Percentiles rank a stretch among this genome's conserved stretches.
Evolutionary conservation across 139 green algal genomes (phyloP).

Genomic region (Medakamo hakoo): DNA sequence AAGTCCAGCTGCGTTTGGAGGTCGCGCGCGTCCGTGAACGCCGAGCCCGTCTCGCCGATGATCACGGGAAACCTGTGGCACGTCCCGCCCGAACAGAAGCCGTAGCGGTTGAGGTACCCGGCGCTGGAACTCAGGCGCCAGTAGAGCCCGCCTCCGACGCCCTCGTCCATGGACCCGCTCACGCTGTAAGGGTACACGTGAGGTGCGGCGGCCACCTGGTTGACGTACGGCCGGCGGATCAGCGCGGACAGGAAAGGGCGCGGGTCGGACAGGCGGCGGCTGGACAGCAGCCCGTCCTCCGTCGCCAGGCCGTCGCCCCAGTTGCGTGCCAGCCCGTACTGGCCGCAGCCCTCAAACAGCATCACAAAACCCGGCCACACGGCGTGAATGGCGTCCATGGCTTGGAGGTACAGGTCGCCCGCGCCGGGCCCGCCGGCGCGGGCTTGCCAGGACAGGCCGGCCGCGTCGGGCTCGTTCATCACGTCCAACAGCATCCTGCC

Average conservation of each 20-base stretch:
- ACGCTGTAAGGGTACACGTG: conserved; percentile 25
- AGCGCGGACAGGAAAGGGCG: conserved; percentile 29
- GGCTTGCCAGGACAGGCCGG: neutral
- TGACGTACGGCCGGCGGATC: conserved; percentile 23
- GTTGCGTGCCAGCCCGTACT: conserved; percentile 8
- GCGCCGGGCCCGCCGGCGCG: neutral
- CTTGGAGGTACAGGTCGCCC: conserved; percentile 18
- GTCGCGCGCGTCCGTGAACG: conserved; percentile 7
- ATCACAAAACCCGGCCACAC: conserved; percentile 9
- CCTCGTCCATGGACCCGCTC: neutral
- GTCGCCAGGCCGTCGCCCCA: conserved; percentile 17
- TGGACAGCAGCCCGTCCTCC: neutral
- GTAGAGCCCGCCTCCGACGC: neutral
- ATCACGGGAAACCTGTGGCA: conserved; percentile 23
- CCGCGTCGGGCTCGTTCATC: conserved; percentile 1
- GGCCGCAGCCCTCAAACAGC: conserved; percentile 15
- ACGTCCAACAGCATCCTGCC: neutral
- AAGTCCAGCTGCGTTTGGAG: conserved; percentile 7
- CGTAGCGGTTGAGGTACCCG: conserved; percentile 23
- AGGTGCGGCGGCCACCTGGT: conserved; percentile 18
- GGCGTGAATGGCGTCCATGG: conserved; percentile 23
- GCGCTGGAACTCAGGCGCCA: conserved; percentile 1
- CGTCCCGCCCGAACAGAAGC: conserved; percentile 16
- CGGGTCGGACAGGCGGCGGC: conserved; percentile 14
- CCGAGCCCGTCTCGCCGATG: conserved; percentile 23